Evolutionary conservation across 495 filamentous ascomycete species (phyloP).

Genomic region (Glarea lozoyensis): DNA sequence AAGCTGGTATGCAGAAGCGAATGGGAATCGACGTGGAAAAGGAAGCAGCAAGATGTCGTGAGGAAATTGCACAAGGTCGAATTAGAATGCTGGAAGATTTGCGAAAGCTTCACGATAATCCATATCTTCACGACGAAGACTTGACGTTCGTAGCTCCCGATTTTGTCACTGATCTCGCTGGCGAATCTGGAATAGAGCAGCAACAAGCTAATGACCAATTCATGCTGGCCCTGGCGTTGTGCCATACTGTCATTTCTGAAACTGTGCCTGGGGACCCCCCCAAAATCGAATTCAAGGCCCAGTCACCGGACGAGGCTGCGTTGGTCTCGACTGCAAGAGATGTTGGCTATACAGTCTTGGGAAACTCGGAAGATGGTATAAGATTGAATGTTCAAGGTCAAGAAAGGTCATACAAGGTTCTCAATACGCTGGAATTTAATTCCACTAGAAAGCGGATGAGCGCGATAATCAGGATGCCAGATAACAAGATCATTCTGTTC

Average conservation of each 20-base stretch:
- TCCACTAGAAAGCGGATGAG: conserved; percentile 97
- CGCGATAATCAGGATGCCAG: conserved; percentile 91
- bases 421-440: conserved; percentile 97
- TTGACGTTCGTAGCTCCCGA: conserved; percentile 89
- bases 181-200: conserved; percentile 69
- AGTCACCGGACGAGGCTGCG: conserved; percentile 95
- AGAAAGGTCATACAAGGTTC: conserved; percentile 72
- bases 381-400: conserved; percentile 79
- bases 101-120: conserved; percentile 75
- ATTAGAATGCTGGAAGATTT: conserved; percentile 61
- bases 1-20: conserved; percentile 88
- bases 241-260: conserved; percentile 94
- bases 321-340: conserved; percentile 91
- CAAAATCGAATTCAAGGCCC: conserved; percentile 89
- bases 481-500: conserved; percentile 84
- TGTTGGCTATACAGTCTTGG: conserved; percentile 91
- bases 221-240: conserved; percentile 91
- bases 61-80: conserved; percentile 73
- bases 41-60: conserved; percentile 61
- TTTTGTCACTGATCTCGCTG: conserved; percentile 72
- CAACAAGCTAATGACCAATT: conserved; percentile 72
- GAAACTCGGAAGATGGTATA: conserved; percentile 67
- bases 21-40: conserved; percentile 78
- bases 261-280: conserved; percentile 80
- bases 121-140: conserved; percentile 81